Base-by-base conservation (phyloP, 2,329 filamentous ascomycete genomes). In the Calonectria pteridis region DNA sequence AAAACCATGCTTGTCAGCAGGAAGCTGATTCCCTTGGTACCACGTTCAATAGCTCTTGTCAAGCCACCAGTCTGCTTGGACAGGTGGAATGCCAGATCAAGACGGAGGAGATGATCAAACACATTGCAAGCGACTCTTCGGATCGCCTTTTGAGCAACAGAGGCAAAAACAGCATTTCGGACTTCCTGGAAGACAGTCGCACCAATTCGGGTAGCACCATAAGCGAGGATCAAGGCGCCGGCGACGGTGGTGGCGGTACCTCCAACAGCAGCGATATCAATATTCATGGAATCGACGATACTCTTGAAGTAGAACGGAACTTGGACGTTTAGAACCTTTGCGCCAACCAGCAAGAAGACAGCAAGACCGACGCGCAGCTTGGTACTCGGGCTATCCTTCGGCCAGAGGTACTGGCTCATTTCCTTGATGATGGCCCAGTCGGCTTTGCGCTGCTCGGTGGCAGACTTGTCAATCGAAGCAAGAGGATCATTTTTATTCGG, bases 371-470 rank as follows among this genome's bases (percentile, higher is more conserved):
- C 97, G 75, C 97, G 93, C 75, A 96, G 86, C 83, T 97, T 95
- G 4, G 95, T 97, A 53, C 83, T 82, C 62, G 84, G 76, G 69
- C 93, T 93, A 84, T 96, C 92, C 87, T 97, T 98, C 28, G 97
- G 97, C 97, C 97, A 99, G 28, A 99, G 88, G 84, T 99, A 99
- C 75, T 93, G 93, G 73, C 94, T 93, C 96, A 99, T 98, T 84
- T 99, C 96, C 86, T 94, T 97, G 89, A 99, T 97, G 78, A 99
- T 99, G 62, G 96, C 96, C 96, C 96, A 98, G 82, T 99, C 97
- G 11, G 96, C 96, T 86, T 96, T 97, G 79, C 97, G 92, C 89
- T 99, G 97, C 85, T 98, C 95, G 80, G 96, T 92, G 26, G 92
- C 93, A 65, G 91, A 92, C 78, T 86, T 86, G 26, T 86, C 84